Percentiles rank a stretch among this genome's conserved stretches.
Conservation (phyloP, 208 protist species). For the Trypanosoma boissoni region DNA sequence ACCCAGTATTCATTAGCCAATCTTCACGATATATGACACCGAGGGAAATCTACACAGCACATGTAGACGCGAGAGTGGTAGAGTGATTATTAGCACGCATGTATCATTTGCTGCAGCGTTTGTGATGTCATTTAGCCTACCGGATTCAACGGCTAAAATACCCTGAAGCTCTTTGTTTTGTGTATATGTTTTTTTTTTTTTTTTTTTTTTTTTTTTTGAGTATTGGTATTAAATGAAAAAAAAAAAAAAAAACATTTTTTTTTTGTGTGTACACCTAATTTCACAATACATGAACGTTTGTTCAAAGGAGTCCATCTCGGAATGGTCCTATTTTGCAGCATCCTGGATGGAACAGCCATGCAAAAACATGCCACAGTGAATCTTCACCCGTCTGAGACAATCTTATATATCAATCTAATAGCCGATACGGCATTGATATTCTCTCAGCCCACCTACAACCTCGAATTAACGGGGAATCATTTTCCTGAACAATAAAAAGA, state of each 20-base stretch:
- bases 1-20: too few relatives aligned
- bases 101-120: too few relatives aligned
- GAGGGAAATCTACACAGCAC: too few relatives aligned
- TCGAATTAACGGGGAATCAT: too few relatives aligned
- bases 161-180: not conserved
- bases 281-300: not conserved
- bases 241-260: not conserved
- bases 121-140: too few relatives aligned
- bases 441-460: not conserved
- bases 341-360: not conserved
- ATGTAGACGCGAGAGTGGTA: too few relatives aligned
- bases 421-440: not conserved
- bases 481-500: too few relatives aligned
- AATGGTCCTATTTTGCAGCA: not conserved
- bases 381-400: not conserved
- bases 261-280: not conserved
- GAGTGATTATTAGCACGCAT: too few relatives aligned
- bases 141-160: too few relatives aligned
- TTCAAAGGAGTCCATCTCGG: not conserved
- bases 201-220: not conserved
- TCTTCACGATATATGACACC: too few relatives aligned
- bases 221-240: not conserved
- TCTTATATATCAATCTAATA: not conserved
- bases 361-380: not conserved
- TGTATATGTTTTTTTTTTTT: not conserved